These are phyloP conservation scores for Acanthamoeba culbertsoni DNA, from an alignment of 208 protist genomes.

Conservation along the genomic window DNA sequence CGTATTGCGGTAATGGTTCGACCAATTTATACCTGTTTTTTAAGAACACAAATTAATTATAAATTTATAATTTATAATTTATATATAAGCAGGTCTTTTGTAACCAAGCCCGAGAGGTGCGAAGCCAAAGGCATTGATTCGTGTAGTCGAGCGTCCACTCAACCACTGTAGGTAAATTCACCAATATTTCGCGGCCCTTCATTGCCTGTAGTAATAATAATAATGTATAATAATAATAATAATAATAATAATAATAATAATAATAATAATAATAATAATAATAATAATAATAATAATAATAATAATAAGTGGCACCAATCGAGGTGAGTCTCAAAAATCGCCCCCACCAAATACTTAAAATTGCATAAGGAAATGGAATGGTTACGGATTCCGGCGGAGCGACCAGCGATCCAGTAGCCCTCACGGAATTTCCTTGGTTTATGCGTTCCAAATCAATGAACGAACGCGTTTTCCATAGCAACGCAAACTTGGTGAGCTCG, in stretches of 20 bases:
- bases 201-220: not conserved
- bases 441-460: not conserved
- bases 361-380: not conserved
- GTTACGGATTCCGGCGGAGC: not conserved
- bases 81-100: not conserved
- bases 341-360: no score
- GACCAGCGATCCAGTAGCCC: not conserved
- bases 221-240: not conserved
- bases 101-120: not conserved
- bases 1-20: not conserved
- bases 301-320: not conserved
- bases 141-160: constrained; percentile 30
- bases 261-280: not conserved
- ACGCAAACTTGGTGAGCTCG: not conserved
- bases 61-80: not conserved
- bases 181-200: not conserved
- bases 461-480: not conserved
- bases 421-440: not conserved
- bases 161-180: not conserved
- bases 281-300: not conserved
- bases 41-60: not conserved
- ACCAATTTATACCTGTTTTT: not conserved
- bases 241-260: not conserved
- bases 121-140: not conserved
- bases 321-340: no score